Percentiles rank a stretch among this genome's conserved stretches.
These are phyloP conservation scores for Miscanthus lutarioriparius DNA, from an alignment of 176 grass and related monocot species.

Conservation along the genomic window DNA sequence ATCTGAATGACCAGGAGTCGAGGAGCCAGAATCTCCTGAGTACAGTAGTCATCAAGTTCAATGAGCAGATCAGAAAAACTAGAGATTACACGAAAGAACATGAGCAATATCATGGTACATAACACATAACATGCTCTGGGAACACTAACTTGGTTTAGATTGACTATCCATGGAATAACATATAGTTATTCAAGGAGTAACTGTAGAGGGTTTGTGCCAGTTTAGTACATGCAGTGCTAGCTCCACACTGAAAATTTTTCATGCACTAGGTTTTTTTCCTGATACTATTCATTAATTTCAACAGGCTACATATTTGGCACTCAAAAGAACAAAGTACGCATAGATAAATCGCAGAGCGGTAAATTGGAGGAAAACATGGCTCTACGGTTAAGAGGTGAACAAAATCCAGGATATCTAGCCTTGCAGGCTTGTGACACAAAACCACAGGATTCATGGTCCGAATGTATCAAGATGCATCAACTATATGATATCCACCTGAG, in stretches of 20 bases:
- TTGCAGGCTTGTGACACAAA: not conserved
- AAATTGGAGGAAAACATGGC: not conserved
- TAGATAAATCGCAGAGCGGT: conserved; percentile 6
- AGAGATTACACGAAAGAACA: not conserved
- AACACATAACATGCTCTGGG: not conserved
- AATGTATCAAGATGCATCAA: not conserved
- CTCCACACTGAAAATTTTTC: not conserved
- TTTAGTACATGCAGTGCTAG: conserved; percentile 7
- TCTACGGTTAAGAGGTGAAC: not conserved
- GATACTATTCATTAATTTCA: not conserved
- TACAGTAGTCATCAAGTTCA: conserved; percentile 29
- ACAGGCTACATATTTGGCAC: not conserved
- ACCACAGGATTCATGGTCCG: not conserved
- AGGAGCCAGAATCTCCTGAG: conserved; percentile 60
- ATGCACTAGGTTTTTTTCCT: not conserved
- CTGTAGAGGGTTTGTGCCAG: not conserved
- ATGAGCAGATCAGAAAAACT: no score
- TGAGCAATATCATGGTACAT: not conserved
- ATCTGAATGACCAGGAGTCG: conserved; percentile 49
- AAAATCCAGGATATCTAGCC: not conserved
- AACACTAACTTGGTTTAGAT: not conserved
- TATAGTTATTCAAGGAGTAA: conserved; percentile 16
- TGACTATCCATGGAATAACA: not conserved
- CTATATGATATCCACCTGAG: not conserved
- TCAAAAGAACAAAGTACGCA: not conserved